phyloP scores from a whole-genome alignment of 495 filamentous ascomycete genomes.

The Lepidopterella palustris region DNA sequence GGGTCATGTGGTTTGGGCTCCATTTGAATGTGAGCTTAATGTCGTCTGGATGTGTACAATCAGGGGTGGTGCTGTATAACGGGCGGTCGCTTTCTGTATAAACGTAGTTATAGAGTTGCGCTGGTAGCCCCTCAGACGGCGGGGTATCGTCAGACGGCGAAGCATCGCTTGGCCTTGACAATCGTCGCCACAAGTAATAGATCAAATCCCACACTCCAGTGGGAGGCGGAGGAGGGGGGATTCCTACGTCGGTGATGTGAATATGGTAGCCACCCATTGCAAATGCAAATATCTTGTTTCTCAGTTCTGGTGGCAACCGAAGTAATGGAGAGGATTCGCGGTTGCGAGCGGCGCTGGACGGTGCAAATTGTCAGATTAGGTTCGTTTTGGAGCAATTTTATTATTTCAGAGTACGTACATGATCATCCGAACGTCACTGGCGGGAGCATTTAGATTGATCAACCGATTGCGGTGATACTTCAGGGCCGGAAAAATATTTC shows the following conservation, averaged over 20 bases:
- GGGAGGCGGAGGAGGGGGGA: no score
- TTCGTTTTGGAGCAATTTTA: not conserved
- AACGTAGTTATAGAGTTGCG: no score
- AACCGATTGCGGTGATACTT: not conserved
- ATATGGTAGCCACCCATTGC: slow-evolving; percentile 6
- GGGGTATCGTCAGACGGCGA: no score
- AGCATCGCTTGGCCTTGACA: no score
- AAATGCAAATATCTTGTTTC: slow-evolving; percentile 1
- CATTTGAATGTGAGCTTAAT: no score
- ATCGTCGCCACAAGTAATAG: no score
- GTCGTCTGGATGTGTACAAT: no score
- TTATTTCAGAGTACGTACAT: not conserved
- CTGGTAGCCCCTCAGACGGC: no score
- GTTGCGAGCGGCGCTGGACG: not conserved
- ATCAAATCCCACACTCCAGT: not conserved
- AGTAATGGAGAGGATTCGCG: not conserved
- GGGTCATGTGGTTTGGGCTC: not conserved
- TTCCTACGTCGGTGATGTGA: not conserved
- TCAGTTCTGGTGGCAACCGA: slow-evolving; percentile 1
- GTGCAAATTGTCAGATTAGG: not conserved
- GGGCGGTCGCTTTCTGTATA: no score
- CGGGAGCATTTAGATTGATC: not conserved
- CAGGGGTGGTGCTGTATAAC: no score
- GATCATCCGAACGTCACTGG: not conserved
- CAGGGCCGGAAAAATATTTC: not conserved